A percentile compares a stretch with the other conserved stretches of the same genome.
phyloP scores from a whole-genome alignment of 2,329 filamentous ascomycete genomes.

The Fusarium compactum region DNA sequence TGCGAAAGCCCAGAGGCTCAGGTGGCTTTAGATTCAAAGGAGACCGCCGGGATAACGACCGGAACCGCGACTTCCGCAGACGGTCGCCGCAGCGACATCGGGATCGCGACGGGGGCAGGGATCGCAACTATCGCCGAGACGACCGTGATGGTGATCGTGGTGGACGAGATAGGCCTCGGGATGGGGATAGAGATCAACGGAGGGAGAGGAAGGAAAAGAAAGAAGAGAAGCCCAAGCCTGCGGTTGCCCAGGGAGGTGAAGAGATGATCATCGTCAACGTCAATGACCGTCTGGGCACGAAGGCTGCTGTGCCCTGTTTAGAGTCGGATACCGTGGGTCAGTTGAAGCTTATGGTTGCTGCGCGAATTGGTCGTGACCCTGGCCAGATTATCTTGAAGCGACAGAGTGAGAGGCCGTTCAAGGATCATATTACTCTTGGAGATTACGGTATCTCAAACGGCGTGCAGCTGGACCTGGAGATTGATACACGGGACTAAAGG shows the following conservation, averaged over 20 bases:
- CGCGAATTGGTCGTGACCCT: slow-evolving; percentile 86
- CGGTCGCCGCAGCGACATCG: slow-evolving; percentile 41
- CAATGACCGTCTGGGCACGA: slow-evolving; percentile 96
- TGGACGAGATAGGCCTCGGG: slow-evolving; percentile 27
- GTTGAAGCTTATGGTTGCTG: slow-evolving; percentile 92
- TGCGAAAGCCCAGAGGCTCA: slow-evolving; percentile 39
- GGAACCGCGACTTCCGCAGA: slow-evolving; percentile 43
- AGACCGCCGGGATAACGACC: slow-evolving; percentile 41
- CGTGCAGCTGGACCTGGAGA: slow-evolving; percentile 75
- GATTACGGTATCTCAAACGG: slow-evolving; percentile 97
- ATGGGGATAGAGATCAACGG: slow-evolving; percentile 44
- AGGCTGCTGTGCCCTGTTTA: slow-evolving; percentile 90
- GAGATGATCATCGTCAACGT: slow-evolving; percentile 95
- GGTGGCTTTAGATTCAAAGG: slow-evolving; percentile 47
- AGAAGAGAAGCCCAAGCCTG: slow-evolving; percentile 54
- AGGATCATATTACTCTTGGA: slow-evolving; percentile 86
- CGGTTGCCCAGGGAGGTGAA: slow-evolving; percentile 61
- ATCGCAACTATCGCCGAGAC: slow-evolving; percentile 41
- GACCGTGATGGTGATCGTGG: slow-evolving; percentile 42
- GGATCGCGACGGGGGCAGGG: slow-evolving; percentile 36
- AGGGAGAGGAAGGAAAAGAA: slow-evolving; percentile 51
- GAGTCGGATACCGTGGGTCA: slow-evolving; percentile 85
- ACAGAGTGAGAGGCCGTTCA: slow-evolving; percentile 93
- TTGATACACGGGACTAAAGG: slow-evolving; percentile 69
- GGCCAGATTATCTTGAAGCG: slow-evolving; percentile 93